These are phyloP conservation scores for Ilyonectria robusta DNA, from an alignment of 2,329 filamentous ascomycete genomes.

Conservation along the genomic window DNA sequence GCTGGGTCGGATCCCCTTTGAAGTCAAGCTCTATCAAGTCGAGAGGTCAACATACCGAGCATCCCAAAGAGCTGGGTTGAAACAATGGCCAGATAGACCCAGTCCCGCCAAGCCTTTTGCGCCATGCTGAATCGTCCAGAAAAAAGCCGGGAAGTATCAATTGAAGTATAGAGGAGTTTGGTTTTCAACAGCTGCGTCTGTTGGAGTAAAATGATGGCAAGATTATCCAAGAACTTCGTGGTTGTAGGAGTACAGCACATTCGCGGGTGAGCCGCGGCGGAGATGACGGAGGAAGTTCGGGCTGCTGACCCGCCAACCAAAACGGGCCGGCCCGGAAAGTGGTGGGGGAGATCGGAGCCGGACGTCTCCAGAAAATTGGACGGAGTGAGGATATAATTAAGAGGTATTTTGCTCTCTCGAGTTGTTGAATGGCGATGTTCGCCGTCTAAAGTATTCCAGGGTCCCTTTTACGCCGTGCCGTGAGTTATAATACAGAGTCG, in stretches of 20 bases:
- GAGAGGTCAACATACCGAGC: slow-evolving; percentile 48
- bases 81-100: slow-evolving; percentile 54
- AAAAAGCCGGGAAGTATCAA: not conserved
- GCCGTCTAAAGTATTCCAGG: not conserved
- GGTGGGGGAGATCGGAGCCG: not conserved
- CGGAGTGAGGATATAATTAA: not conserved
- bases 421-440: not conserved
- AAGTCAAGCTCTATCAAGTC: not conserved
- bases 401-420: not conserved
- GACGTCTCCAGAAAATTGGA: not conserved
- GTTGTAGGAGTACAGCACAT: not conserved
- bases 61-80: slow-evolving; percentile 54
- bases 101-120: slow-evolving; percentile 50
- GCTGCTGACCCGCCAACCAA: slow-evolving; percentile 32
- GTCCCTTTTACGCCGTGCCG: not conserved
- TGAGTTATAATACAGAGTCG: not conserved
- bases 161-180: not conserved
- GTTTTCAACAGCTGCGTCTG: no score
- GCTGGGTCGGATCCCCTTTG: not conserved
- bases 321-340: slow-evolving; percentile 14
- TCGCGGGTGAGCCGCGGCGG: not conserved
- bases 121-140: slow-evolving; percentile 35
- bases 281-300: slow-evolving; percentile 27
- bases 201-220: not conserved
- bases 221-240: not conserved